These are phyloP conservation scores for Acorus calamus DNA, from an alignment of 106 monocot genomes.

Conservation along the genomic window DNA sequence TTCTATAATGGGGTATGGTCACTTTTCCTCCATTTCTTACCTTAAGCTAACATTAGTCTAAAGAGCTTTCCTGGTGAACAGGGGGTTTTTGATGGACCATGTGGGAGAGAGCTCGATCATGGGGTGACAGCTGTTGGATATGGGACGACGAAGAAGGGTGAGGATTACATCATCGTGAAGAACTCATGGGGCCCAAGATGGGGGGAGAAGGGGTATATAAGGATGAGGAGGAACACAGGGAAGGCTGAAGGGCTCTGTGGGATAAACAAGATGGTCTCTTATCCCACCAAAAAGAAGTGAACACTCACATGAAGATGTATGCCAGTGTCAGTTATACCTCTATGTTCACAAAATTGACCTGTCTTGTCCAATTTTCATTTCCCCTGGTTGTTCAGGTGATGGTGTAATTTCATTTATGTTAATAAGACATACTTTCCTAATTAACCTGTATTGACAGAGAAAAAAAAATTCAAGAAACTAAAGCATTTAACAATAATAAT, in stretches of 20 bases:
- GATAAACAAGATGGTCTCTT: constrained; percentile 47
- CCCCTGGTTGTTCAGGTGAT: too few species aligned
- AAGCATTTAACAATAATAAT: too few species aligned
- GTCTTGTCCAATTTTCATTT: too few species aligned
- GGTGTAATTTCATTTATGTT: too few species aligned
- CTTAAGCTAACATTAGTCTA: too few species aligned
- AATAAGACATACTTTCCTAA: too few species aligned
- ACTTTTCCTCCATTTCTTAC: too few species aligned
- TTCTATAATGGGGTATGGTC: constrained; percentile 40
- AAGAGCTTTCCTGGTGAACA: background rate
- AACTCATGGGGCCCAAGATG: constrained; percentile 45
- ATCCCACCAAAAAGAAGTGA: constrained; percentile 25
- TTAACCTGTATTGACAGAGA: too few species aligned
- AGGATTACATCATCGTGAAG: constrained; percentile 35
- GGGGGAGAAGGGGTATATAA: constrained; percentile 54
- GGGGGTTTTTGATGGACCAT: constrained; percentile 38
- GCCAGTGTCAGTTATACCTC: too few species aligned
- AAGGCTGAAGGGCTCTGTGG: constrained; percentile 37
- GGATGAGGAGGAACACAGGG: constrained; percentile 35
- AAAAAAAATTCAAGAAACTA: too few species aligned
- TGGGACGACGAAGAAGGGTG: constrained; percentile 14
- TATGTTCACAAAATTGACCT: too few species aligned
- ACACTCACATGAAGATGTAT: too few species aligned
- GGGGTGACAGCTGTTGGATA: constrained; percentile 42
- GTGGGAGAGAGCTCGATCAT: constrained; percentile 39